phyloP scores from a whole-genome alignment of 1,139 yeast genomes.

The Sugiyamaella grinbergsii region DNA sequence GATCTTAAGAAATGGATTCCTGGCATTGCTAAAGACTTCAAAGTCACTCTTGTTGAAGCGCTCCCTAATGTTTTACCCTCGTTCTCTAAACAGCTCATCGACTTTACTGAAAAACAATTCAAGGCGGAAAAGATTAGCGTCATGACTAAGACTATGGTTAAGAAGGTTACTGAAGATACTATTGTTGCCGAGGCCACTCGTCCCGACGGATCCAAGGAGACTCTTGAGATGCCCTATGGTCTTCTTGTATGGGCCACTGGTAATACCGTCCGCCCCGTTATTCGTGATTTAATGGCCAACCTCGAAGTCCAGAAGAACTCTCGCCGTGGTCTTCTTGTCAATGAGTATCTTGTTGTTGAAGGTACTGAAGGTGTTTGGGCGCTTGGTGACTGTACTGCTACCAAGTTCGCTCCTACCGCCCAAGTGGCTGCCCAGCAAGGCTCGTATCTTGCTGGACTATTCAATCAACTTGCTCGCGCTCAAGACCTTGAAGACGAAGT shows the following conservation, averaged over 20 bases:
- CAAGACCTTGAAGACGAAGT: conserved; percentile 58
- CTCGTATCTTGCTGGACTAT: conserved; percentile 70
- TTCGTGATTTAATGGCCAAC: conserved; percentile 64
- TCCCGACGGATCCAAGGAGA: conserved; percentile 61
- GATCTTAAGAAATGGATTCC: conserved; percentile 91
- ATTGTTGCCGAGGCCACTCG: conserved; percentile 73
- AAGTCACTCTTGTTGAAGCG: conserved; percentile 86
- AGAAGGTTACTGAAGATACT: conserved; percentile 69
- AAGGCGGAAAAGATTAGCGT: conserved; percentile 76
- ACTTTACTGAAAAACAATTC: conserved; percentile 81
- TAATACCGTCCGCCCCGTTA: conserved; percentile 82
- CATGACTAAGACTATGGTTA: conserved; percentile 82
- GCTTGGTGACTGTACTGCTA: conserved; percentile 89
- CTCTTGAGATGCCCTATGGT: conserved; percentile 80
- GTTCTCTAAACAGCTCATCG: conserved; percentile 81
- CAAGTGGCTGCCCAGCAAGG: conserved; percentile 98
- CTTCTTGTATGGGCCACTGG: conserved; percentile 97
- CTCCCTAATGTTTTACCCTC: conserved; percentile 86
- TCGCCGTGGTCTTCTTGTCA: conserved; percentile 84
- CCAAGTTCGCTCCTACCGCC: conserved; percentile 93
- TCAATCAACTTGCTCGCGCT: conserved; percentile 68
- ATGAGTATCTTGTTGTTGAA: conserved; percentile 77
- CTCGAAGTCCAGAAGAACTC: conserved; percentile 84
- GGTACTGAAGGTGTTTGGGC: conserved; percentile 87
- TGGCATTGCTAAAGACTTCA: conserved; percentile 74